Evolutionary conservation across 305 asterid genomes (phyloP), one percentile per base, ranked within the genome.

Genomic region (Fraxinus paxiana): DNA sequence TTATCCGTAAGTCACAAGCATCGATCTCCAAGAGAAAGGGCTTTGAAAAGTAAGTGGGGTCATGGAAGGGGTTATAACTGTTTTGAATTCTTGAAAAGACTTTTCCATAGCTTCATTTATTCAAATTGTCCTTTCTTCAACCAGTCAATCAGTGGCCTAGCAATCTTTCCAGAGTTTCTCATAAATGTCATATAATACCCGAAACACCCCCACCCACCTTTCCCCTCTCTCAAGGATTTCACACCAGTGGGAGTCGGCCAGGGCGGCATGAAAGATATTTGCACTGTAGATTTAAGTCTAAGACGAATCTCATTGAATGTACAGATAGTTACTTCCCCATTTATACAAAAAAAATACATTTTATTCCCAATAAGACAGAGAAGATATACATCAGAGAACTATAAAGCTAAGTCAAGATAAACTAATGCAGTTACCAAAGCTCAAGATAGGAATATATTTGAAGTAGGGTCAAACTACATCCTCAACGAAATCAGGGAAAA

Each of bases 381-480:
- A 63, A 63, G 72, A 26, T 63, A 63, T 63, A 24, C 20, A 24
- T 63, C 34, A 63, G 34, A 63, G 33, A 63, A 24, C n/a, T 8
- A 63, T 6, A 63, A 9, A 24, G 72, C 72, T 22, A 24, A 63
- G 72, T 24, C 34, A 63, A 9, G 13, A 59, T 59, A 18, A 63
- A 34, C 72, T 24, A 63, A 63, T 24, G 34, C 2, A 61, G 2
- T 22, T 24, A 24, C 20, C 71, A 24, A 75, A 28, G 48, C 28
- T 82, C 34, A 69, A 67, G 51, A 51, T 63, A 15, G 24, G 77
- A 79, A 51, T 22, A 20, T 35, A 31, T 76, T 73, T 33, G 15
- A 71, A 56, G 22, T 34, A 8, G 56, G 61, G 18, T 22, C 26
- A 17, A 77, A 34, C 73, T 54, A 9, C 6, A 80, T 33, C 43